Conservation (phyloP, 805 yeast species). For the Schizosaccharomyces lindneri region DNA sequence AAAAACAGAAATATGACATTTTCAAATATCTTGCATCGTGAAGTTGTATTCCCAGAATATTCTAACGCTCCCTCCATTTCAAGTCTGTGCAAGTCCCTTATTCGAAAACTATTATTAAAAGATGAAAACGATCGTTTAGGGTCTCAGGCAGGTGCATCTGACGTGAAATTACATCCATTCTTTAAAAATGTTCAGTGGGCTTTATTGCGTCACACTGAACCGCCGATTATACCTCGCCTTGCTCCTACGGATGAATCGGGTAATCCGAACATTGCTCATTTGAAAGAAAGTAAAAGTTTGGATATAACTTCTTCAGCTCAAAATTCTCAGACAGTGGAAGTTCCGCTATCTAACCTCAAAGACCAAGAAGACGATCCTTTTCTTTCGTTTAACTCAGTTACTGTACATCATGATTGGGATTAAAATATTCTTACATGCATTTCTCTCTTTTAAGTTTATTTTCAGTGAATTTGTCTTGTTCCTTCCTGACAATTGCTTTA, state of each 20-base stretch:
- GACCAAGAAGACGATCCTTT: conserved; percentile 37
- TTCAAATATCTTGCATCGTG: conserved; percentile 61
- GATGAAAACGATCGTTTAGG: conserved; percentile 80
- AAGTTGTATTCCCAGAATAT: conserved; percentile 51
- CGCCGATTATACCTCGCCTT: conserved; percentile 84
- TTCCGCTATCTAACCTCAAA: neutral
- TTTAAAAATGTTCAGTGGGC: conserved; percentile 94
- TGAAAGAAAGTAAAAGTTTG: conserved; percentile 13
- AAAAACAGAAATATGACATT: conserved; percentile 70
- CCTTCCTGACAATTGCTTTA: no score
- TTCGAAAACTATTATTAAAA: conserved; percentile 60
- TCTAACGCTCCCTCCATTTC: conserved; percentile 22
- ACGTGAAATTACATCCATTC: conserved; percentile 70
- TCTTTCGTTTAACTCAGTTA: conserved; percentile 62
- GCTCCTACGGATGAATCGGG: conserved; percentile 23
- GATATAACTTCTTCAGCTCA: conserved; percentile 11
- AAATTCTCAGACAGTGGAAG: conserved; percentile 2
- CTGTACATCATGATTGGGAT: conserved; percentile 37
- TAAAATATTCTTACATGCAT: neutral
- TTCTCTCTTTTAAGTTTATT: neutral
- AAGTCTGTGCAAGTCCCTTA: conserved; percentile 51
- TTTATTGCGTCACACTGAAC: conserved; percentile 64
- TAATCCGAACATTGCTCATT: conserved; percentile 7
- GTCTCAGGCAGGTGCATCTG: conserved; percentile 83
- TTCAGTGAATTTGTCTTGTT: neutral